A percentile compares a stretch with the other conserved stretches of the same genome.
These are phyloP conservation scores for Elsinoe fawcettii DNA, from an alignment of 2,329 filamentous ascomycete species.

Conservation along the genomic window DNA sequence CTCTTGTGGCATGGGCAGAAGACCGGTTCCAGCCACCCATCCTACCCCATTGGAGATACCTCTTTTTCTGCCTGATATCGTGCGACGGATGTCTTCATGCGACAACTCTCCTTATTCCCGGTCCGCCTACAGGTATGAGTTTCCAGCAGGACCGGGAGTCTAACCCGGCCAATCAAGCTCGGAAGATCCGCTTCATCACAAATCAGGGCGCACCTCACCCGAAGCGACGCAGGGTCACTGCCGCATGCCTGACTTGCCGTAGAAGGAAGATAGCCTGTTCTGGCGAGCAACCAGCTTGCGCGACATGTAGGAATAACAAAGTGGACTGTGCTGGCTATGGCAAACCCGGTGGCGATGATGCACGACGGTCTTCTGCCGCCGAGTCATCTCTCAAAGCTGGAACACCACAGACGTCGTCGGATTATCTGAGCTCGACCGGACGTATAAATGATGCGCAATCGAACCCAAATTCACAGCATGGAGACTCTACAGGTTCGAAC, in stretches of 20 bases:
- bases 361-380: neutral
- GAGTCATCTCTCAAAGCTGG: neutral
- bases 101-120: neutral
- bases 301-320: conserved; percentile 42
- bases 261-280: conserved; percentile 45
- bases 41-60: neutral
- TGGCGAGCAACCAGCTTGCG: conserved; percentile 37
- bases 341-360: conserved; percentile 1
- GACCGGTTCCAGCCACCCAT: neutral
- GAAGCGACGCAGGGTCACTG: conserved; percentile 70
- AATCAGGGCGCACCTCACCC: conserved; percentile 74
- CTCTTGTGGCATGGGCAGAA: conserved; percentile 7
- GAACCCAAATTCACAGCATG: neutral
- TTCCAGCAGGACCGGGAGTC: conserved; percentile 8
- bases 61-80: neutral
- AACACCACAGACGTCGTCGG: neutral
- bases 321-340: conserved; percentile 42
- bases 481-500: neutral
- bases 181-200: conserved; percentile 60
- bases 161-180: conserved; percentile 12
- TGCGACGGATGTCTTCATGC: neutral
- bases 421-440: neutral
- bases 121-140: neutral
- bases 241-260: conserved; percentile 50
- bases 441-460: neutral